Conservation (phyloP, 2,329 filamentous ascomycete genomes). For the Zymoseptoria ardabiliae region DNA sequence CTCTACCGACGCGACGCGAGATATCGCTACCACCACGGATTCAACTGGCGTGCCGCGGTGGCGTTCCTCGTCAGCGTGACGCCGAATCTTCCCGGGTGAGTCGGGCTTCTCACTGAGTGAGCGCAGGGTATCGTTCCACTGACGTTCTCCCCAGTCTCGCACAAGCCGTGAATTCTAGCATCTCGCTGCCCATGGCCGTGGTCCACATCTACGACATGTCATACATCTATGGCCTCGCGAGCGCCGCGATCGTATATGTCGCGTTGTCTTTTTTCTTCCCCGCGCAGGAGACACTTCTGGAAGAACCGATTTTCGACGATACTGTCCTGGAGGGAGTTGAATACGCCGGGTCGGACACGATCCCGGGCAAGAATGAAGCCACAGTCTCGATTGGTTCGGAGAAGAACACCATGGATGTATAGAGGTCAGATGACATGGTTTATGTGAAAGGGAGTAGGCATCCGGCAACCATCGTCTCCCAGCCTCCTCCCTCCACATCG, state of each 20-base stretch:
- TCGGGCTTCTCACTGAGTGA: neutral
- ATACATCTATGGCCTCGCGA: slow-evolving; percentile 57
- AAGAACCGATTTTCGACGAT: slow-evolving; percentile 20
- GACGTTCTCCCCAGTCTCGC: slow-evolving; percentile 35
- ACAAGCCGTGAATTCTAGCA: slow-evolving; percentile 33
- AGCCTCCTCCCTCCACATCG: too few species aligned
- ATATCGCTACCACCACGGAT: slow-evolving; percentile 46
- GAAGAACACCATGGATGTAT: slow-evolving; percentile 1
- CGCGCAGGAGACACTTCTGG: slow-evolving; percentile 43
- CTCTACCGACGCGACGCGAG: slow-evolving; percentile 45
- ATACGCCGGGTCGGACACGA: slow-evolving; percentile 6
- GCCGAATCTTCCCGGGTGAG: slow-evolving; percentile 46
- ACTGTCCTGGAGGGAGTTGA: slow-evolving; percentile 15
- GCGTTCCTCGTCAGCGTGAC: slow-evolving; percentile 52
- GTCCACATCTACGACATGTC: slow-evolving; percentile 55
- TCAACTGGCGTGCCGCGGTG: slow-evolving; percentile 54
- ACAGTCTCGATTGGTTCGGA: slow-evolving; percentile 7
- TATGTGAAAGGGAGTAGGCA: too few species aligned
- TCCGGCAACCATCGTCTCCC: too few species aligned
- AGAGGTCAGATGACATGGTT: too few species aligned
- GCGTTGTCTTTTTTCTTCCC: slow-evolving; percentile 44
- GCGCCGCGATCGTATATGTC: slow-evolving; percentile 51
- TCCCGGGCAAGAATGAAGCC: slow-evolving; percentile 5
- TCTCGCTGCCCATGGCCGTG: slow-evolving; percentile 39
- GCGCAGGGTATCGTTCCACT: neutral